A percentile compares a stretch with the other conserved stretches of the same genome.
Evolutionary conservation across 179 eudicot genomes (phyloP).

Genomic region (Vitellaria paradoxa): DNA sequence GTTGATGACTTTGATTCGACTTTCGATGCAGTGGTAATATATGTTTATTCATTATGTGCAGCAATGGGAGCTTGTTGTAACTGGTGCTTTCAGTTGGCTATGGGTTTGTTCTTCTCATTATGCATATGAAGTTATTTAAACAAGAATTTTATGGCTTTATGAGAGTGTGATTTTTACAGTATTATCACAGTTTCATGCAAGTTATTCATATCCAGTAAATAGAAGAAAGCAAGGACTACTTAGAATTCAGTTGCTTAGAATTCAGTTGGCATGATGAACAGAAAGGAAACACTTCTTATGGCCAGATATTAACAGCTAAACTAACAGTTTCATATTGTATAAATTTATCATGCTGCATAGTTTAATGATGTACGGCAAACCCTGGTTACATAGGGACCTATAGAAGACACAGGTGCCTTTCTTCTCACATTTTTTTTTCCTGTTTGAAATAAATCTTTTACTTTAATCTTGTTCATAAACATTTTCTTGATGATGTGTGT

Average conservation of each 20-base stretch:
- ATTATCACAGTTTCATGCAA: background rate
- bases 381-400: too few relatives aligned
- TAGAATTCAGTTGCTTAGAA: too few relatives aligned
- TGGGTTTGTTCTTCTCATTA: background rate
- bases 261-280: background rate
- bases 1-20: conserved; percentile 99
- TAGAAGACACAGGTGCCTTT: background rate
- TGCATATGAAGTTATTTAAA: background rate
- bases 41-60: background rate
- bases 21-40: conserved; percentile 90
- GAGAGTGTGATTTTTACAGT: background rate
- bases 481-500: background rate
- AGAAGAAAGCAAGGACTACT: background rate
- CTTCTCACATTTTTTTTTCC: background rate
- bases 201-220: background rate
- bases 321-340: background rate
- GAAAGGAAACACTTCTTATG: background rate
- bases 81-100: conserved; percentile 11
- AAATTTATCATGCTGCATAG: too few relatives aligned
- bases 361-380: too few relatives aligned
- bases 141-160: background rate
- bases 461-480: too few relatives aligned
- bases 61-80: background rate
- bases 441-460: background rate
- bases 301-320: background rate